A percentile compares a stretch with the other conserved stretches of the same genome.
These are phyloP conservation scores for Terfezia boudieri DNA, from an alignment of 495 filamentous ascomycete genomes.

Conservation along the genomic window DNA sequence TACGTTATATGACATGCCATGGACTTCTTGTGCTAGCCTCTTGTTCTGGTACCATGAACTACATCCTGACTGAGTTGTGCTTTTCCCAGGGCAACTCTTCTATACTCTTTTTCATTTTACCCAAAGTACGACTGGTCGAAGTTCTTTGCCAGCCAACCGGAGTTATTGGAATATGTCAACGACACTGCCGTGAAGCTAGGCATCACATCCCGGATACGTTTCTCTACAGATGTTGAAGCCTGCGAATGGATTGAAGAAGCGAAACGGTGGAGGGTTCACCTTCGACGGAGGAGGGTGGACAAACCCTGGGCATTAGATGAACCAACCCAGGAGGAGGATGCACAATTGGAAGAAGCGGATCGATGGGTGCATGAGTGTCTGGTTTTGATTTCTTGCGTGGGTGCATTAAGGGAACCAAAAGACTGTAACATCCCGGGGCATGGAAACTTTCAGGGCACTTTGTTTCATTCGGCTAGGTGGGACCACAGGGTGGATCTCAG, in stretches of 20 bases:
- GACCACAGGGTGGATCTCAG: constrained; percentile 26
- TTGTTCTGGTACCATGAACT: not conserved
- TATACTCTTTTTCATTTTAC: constrained; percentile 31
- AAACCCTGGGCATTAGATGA: constrained; percentile 8
- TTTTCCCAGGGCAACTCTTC: not conserved
- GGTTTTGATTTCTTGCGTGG: constrained; percentile 34
- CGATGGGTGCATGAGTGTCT: constrained; percentile 26
- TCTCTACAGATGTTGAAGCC: constrained; percentile 22
- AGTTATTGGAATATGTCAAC: constrained; percentile 28
- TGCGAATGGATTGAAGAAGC: constrained; percentile 25
- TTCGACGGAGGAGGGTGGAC: constrained; percentile 11
- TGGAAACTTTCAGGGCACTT: constrained; percentile 24
- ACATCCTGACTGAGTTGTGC: not conserved
- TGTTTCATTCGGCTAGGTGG: constrained; percentile 35
- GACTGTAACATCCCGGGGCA: constrained; percentile 24
- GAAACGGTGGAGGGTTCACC: constrained; percentile 25
- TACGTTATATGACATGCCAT: not conserved
- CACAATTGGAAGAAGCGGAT: constrained; percentile 8
- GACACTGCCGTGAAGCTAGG: constrained; percentile 25
- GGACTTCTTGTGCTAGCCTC: no score
- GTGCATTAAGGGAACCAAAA: constrained; percentile 28
- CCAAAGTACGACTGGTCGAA: constrained; percentile 26
- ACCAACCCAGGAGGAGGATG: constrained; percentile 5
- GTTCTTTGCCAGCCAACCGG: constrained; percentile 22
- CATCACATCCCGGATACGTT: constrained; percentile 24